phyloP scores from a whole-genome alignment of 192 early-diverging fungal species.

The Geranomyces michiganensis region DNA sequence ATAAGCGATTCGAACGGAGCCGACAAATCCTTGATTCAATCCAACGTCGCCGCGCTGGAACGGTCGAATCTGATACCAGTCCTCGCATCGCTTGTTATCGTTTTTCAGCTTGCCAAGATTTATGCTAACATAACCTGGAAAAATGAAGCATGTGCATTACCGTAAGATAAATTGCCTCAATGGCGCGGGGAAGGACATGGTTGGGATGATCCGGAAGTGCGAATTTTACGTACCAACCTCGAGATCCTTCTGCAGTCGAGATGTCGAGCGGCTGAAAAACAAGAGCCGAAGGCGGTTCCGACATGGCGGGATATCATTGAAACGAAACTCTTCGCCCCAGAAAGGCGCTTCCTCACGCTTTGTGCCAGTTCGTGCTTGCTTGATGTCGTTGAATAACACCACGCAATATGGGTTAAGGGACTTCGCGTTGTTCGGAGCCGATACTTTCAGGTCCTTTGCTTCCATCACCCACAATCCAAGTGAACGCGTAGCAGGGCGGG shows the following conservation, averaged over 20 bases:
- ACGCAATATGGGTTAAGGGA: slow-evolving; percentile 35
- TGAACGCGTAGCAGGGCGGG: slow-evolving; percentile 14
- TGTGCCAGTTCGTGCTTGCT: slow-evolving; percentile 43
- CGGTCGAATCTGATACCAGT: slow-evolving; percentile 34
- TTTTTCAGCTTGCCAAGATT: slow-evolving; percentile 20
- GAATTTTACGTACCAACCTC: slow-evolving; percentile 35
- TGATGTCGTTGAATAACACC: slow-evolving; percentile 49
- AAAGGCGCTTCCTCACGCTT: slow-evolving; percentile 45
- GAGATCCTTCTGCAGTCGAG: slow-evolving; percentile 32
- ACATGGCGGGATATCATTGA: slow-evolving; percentile 47
- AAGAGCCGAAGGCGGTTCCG: slow-evolving; percentile 28
- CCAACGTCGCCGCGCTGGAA: slow-evolving; percentile 11
- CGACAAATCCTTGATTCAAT: background rate
- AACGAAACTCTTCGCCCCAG: slow-evolving; percentile 52
- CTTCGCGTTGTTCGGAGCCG: background rate
- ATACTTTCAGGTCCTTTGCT: slow-evolving; percentile 43
- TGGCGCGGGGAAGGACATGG: no score
- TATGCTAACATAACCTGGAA: slow-evolving; percentile 25
- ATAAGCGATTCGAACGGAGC: slow-evolving; percentile 33
- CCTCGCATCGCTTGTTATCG: slow-evolving; percentile 12
- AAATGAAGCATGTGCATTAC: no score
- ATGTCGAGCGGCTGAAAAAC: slow-evolving; percentile 27
- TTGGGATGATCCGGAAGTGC: no score
- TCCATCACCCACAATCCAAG: slow-evolving; percentile 44
- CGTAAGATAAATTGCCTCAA: no score